Evolutionary conservation across 2,329 filamentous ascomycete species (phyloP), one percentile per base, ranked within the genome.

Genomic region (Epichloe glyceriae): DNA sequence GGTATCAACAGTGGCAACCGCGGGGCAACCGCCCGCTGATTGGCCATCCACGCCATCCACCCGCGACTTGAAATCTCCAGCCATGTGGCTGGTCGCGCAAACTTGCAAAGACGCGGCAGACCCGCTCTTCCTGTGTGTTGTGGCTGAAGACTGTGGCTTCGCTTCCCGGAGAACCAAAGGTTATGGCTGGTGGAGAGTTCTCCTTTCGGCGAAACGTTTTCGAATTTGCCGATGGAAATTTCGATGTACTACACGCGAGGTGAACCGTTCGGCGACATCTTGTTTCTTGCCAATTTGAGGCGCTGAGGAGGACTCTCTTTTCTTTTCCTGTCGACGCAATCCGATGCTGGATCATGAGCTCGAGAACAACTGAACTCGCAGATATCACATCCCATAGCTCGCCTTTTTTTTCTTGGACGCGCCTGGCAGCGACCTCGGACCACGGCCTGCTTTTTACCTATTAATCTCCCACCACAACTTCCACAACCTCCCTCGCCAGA

Each of bases 1-100:
- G 55, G 58, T 47, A 54, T 76, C 71, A 78, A 78, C 73, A 78
- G 56, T 65, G 62, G 70, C 73, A 78, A 79, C 76, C 61, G 65
- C 75, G 57, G 65, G 59, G 76, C 78, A 83, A 83, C 79, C 62
- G 60, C 14, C 4, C 39, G 58, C 22, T 64, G 50, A 76, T 77
- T 78, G 73, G 74, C 53, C 53, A 20, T 33, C 20, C 5, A 1
- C 12, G 20, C 20, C 20, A 5, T 2, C 19, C 22, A 26, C 22
- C 22, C 2, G 53, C 57, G 49, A 55, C 53, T 48, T 46, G 47
- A 43, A 46, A 50, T 11, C 52, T 56, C 56, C 53, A 57, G 51
- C 61, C 57, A 57, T 46, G 58, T 62, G 59, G 60, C 61, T 62
- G 44, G 56, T 60, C 59, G 60, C 61, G 59, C 49, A 44, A 43